Conservation (phyloP, 1,139 yeast species). For the Geotrichum candidum region DNA sequence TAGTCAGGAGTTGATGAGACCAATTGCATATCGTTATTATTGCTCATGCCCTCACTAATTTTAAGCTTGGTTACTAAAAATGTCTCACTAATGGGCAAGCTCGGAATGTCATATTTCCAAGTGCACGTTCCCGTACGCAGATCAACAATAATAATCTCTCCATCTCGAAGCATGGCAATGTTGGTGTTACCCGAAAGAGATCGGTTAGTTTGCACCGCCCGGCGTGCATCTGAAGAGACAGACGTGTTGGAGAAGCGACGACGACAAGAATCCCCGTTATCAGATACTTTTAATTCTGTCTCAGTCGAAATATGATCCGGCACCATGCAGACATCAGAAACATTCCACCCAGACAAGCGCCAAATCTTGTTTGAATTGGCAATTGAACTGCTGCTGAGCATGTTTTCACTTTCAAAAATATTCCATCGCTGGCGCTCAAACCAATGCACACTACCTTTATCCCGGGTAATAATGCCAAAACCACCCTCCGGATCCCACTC, state of each 20-base stretch:
- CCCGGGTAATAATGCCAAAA: slow-evolving; percentile 50
- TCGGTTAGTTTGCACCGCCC: background rate
- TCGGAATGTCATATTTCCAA: slow-evolving; percentile 45
- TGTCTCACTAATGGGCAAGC: slow-evolving; percentile 21
- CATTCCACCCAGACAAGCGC: slow-evolving; percentile 29
- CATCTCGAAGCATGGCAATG: slow-evolving; percentile 27
- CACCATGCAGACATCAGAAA: slow-evolving; percentile 22
- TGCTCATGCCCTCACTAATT: background rate
- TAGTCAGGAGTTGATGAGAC: background rate
- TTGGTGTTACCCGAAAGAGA: background rate
- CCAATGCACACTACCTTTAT: slow-evolving; percentile 62
- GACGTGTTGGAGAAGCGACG: background rate
- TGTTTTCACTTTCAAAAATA: slow-evolving; percentile 25
- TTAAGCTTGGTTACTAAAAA: slow-evolving; percentile 1
- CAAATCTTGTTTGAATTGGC: slow-evolving; percentile 27
- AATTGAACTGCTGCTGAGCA: slow-evolving; percentile 22
- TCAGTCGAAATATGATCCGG: slow-evolving; percentile 15
- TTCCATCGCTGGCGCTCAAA: slow-evolving; percentile 35
- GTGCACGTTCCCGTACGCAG: slow-evolving; percentile 43
- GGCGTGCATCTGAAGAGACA: background rate
- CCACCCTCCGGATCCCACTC: slow-evolving; percentile 49
- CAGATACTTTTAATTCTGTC: slow-evolving; percentile 6
- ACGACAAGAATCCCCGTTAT: background rate
- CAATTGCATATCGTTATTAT: background rate
- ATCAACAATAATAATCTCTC: slow-evolving; percentile 41